phyloP scores from a whole-genome alignment of 2,329 filamentous ascomycete species.

The Aureobasidium mangrovei region DNA sequence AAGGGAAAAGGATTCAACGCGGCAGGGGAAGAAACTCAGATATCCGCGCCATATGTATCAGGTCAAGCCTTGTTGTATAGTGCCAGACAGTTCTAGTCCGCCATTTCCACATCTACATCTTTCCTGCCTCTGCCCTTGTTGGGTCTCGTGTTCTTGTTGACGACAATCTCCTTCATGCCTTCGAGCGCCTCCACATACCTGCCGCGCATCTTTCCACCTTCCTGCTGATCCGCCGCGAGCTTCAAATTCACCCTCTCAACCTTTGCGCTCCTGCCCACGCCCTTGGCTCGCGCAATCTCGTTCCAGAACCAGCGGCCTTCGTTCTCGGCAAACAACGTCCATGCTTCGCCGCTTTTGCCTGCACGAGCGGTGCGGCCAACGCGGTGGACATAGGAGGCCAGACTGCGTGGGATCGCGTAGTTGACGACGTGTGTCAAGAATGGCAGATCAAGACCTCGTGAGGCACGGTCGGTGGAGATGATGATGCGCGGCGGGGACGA shows the following conservation, averaged over 20 bases:
- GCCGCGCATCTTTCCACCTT: conserved; percentile 31
- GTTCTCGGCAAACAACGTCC: conserved; percentile 73
- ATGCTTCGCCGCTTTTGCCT: conserved; percentile 65
- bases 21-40: too few species aligned
- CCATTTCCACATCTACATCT: conserved; percentile 6
- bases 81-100: neutral
- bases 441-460: conserved; percentile 70
- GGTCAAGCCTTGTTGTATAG: neutral
- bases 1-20: too few species aligned
- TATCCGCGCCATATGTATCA: too few species aligned
- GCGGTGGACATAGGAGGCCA: conserved; percentile 80
- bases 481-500: conserved; percentile 44
- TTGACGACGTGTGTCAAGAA: conserved; percentile 79
- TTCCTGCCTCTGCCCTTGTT: neutral
- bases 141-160: conserved; percentile 18
- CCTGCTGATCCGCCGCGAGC: conserved; percentile 25
- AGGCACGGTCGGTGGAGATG: conserved; percentile 87
- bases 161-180: conserved; percentile 54
- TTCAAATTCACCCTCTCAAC: conserved; percentile 37
- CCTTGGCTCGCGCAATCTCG: conserved; percentile 56
- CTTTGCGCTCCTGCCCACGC: conserved; percentile 40
- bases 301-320: conserved; percentile 92
- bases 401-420: conserved; percentile 78
- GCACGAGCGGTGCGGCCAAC: conserved; percentile 86
- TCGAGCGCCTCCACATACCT: conserved; percentile 48